phyloP scores from a whole-genome alignment of 1,284 basidiomycete genomes.

The Exsudoporus floridanus region DNA sequence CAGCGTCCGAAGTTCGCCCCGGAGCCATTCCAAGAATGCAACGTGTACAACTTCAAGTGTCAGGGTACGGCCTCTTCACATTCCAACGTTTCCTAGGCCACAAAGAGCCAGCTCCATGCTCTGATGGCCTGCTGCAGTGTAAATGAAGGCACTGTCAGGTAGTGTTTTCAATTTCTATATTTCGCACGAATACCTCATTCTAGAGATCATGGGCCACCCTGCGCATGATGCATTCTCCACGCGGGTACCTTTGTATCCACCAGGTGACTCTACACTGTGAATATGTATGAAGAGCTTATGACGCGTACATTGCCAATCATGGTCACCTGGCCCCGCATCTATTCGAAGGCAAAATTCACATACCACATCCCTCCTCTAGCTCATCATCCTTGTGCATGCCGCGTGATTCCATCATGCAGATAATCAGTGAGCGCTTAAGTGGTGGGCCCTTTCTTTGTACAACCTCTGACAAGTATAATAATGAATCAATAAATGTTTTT shows the following conservation, averaged over 20 bases:
- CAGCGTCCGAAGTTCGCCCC: background rate
- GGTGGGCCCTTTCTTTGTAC: background rate
- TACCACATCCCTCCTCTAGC: background rate
- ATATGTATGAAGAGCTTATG: background rate
- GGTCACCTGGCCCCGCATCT: background rate
- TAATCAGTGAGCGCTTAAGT: background rate
- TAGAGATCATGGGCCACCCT: background rate
- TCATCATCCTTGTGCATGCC: background rate
- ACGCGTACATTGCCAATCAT: background rate
- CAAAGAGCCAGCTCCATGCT: background rate
- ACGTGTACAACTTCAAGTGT: background rate
- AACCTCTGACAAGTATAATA: background rate
- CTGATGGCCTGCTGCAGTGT: no score
- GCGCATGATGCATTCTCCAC: background rate
- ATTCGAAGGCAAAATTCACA: slow-evolving; percentile 6
- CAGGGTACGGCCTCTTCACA: background rate
- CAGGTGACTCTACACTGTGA: background rate
- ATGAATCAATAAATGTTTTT: background rate
- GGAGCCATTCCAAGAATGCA: no score
- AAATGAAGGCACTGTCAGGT: background rate
- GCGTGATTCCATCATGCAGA: background rate
- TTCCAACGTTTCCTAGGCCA: background rate
- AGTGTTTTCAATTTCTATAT: background rate
- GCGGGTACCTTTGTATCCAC: background rate
- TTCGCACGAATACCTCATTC: background rate